Evolutionary conservation across 495 filamentous ascomycete genomes (phyloP), one percentile per base, ranked within the genome.

Genomic region (Neurospora hispaniola): DNA sequence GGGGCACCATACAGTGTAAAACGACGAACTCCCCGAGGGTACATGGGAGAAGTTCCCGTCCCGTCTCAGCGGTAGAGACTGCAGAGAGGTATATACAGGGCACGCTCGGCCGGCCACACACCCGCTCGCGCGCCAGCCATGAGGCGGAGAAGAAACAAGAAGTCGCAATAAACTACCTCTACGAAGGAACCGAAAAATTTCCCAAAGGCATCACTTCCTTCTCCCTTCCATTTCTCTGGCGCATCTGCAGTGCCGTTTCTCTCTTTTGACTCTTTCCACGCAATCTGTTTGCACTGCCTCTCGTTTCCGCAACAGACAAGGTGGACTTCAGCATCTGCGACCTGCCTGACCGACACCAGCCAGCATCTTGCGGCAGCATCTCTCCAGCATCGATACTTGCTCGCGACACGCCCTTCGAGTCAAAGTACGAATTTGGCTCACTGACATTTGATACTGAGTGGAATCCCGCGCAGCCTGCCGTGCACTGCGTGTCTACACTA

Each of bases 81-180:
- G 43, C 23, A 54, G 23, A 66, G 54, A 66, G 71, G 75, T 77
- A 72, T 77, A 75, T 77, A 77, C 74, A 75, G 72, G 75, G 54
- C 54, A 66, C 16, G 27, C 27, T 66, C 54, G 54, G 74, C 72
- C 75, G 68, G 39, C 74, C 69, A 71, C 59, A 42, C 66, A 73
- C 72, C 42, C 48, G 46, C 46, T 39, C 72, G 41, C 44, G 54
- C 46, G 54, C 46, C 46, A 54, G 46, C 46, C 46, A 12, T 54
- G 46, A 54, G 46, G 46, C 20, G 48, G 20, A 23, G 48, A 14
- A 59, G 20, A 27, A 59, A 59, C 16, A 18, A 38, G 27, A 18
- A 38, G 27, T 66, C 54, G 54, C 54, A 66, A 66, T 66, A 66
- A 66, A 66, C 27, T 31, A 31, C 27, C 27, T 31, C 23, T 23